Percentiles rank a stretch among this genome's conserved stretches.
Evolutionary conservation across 208 protist species (phyloP).

Genomic region (Trypanosoma melophagium): DNA sequence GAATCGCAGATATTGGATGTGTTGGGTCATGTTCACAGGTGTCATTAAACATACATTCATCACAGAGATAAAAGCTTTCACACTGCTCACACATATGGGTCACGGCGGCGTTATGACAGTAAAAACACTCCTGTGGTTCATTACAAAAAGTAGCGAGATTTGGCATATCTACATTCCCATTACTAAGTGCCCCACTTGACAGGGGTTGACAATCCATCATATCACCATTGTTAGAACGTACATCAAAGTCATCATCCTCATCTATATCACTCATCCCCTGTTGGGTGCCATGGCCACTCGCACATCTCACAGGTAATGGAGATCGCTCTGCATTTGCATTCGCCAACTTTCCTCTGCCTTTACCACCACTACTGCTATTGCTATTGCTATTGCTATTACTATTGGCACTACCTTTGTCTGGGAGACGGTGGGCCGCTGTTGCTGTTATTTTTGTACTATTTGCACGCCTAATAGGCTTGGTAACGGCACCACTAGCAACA

Average conservation of each 20-base stretch:
- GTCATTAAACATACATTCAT: slow-evolving; percentile 47
- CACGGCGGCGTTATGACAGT: slow-evolving; percentile 44
- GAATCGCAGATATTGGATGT: slow-evolving; percentile 47
- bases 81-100: slow-evolving; percentile 56
- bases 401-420: too few relatives aligned
- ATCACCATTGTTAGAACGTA: not conserved
- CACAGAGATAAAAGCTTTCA: slow-evolving; percentile 54
- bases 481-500: too few relatives aligned
- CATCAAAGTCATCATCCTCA: slow-evolving; percentile 18
- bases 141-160: slow-evolving; percentile 45
- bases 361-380: not conserved
- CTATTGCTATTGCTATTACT: not conserved
- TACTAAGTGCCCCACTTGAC: slow-evolving; percentile 4
- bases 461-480: too few relatives aligned
- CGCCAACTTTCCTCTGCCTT: too few relatives aligned
- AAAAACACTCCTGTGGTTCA: slow-evolving; percentile 44
- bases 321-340: too few relatives aligned
- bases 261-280: not conserved
- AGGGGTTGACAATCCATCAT: not conserved
- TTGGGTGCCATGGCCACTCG: not conserved
- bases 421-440: too few relatives aligned
- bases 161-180: not conserved
- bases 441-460: too few relatives aligned
- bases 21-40: slow-evolving; percentile 32
- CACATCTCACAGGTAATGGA: too few relatives aligned